Evolutionary conservation across 164 flowering plant genomes (phyloP), one percentile per base, ranked within the genome.

Genomic region (Hamamelis virginiana): DNA sequence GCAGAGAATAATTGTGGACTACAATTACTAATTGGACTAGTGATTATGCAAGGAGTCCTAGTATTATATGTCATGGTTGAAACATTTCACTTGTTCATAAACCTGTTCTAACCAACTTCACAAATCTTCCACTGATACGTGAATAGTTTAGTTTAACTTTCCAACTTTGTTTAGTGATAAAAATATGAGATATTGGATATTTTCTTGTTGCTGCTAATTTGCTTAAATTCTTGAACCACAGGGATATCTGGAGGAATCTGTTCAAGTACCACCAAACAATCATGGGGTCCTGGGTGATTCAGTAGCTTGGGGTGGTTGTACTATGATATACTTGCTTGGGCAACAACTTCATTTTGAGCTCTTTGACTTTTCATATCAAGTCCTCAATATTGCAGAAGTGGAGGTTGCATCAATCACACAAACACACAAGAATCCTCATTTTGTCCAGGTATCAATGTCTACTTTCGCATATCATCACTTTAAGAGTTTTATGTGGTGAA

Each of bases 251-350:
- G 97, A 95, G 74, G 94, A 92, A 62, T 81, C 84, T 65, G 75
- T 74, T 71, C 86, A 78, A 45, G 74, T 65, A 26, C 75, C 82
- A 50, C 56, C 89, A 65, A 81, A 57, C 76, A 83, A 76, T 70
- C 81, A 79, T 65, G 94, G 86, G 66, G 69, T 80, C 47, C 80
- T 89, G 43, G 98, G 98, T 64, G 98, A 95, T 83, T 92, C 98
- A 53, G 87, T 92, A 43, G 97, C 98, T 21, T 95, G 98, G 98
- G 98, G 98, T 59, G 98, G 97, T 47, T 95, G 98, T 77, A 91
- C 97, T 26, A 83, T 95, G 61, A 88, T 95, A 56, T 95, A 92
- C 81, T 79, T 95, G 83, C 97, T 95, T 66, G 97, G 97, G 56
- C 97, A 92, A 64, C 97, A 95, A 77, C 80, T 95, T 74, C 98